Base-by-base conservation (phyloP, 768 basidiomycete species). In the Rhodotorula diobovata region DNA sequence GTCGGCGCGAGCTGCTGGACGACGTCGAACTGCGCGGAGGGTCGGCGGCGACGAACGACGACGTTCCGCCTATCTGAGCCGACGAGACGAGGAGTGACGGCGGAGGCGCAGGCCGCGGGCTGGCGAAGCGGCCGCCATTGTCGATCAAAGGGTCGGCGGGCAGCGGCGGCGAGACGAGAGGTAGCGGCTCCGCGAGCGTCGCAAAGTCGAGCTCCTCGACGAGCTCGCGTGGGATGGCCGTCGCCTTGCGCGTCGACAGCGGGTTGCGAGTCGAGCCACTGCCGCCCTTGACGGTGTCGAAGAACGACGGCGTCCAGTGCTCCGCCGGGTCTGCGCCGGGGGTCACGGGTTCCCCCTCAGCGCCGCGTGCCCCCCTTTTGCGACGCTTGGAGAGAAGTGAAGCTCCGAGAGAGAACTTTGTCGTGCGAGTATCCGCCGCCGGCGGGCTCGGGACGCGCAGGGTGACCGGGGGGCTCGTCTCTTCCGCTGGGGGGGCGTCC, bases 221-320 rank as follows among this genome's bases (percentile, higher is more conserved):
- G 18, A 61, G 32, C 34, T 56, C 61, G 28, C 16, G 61, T 23
- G 51, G 20, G 39, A 68, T 46, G 8, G 30, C 46, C 18, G 67
- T 68, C 45, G 67, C 61, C 46, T 63, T 63, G 39, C 67, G 54
- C 43, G 61, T 62, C 41, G 54, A 56, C 5, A 62, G 34, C 39
- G 67, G 67, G 37, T 50, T 55, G 18, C 45, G 37, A 2, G 28
- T 35, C 25, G n/a, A 5, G 1, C 57, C 46, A 4, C 32, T 23
- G 21, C 45, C 66, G 28, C 34, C 35, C 55, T 55, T 39, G 20
- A 62, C 60, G 20, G 60, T 55, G 55, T 68, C 61, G 53, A 68
- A 56, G 54, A 68, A 68, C 2, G 46, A n/a, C 10, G 67, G 60
- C 11, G 43, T 16, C 60, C 61, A 68, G 32, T 51, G 50, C 35